Conservation (phyloP, 169 alveolate species). For the Pseudocohnilembus persalinus region DNA sequence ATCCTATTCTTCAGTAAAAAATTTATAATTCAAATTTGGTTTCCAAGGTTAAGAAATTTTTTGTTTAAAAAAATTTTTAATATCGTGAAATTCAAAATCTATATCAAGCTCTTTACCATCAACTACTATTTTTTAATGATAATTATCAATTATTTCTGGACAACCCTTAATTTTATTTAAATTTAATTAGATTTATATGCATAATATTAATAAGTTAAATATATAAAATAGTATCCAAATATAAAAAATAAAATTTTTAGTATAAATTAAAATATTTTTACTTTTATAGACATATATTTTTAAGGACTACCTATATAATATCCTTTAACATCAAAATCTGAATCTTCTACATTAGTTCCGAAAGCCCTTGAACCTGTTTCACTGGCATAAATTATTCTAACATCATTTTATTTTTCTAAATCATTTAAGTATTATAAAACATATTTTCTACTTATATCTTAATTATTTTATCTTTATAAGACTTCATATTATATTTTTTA, state of each 20-base stretch:
- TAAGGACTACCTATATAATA: neutral
- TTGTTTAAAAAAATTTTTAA: no score
- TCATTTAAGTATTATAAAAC: no score
- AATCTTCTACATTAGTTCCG: neutral
- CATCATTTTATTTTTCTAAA: neutral
- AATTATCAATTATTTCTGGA: neutral
- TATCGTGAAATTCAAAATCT: neutral
- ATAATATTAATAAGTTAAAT: no score
- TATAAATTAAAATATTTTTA: no score
- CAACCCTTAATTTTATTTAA: neutral
- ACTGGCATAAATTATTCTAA: slow-evolving; percentile 2
- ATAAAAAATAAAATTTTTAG: no score
- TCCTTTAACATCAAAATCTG: slow-evolving; percentile 24
- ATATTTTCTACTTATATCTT: neutral
- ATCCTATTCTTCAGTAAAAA: neutral
- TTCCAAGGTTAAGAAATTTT: neutral
- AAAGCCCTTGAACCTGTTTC: slow-evolving; percentile 9
- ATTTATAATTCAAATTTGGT: neutral
- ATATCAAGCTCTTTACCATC: neutral
- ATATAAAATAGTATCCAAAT: no score
- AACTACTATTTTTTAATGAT: neutral
- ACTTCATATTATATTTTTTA: neutral
- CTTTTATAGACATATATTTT: neutral
- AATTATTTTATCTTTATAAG: no score
- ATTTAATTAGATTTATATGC: no score